Evolutionary conservation across 2,329 filamentous ascomycete genomes (phyloP), one percentile per base, ranked within the genome.

Genomic region (Beauveria medogensis): DNA sequence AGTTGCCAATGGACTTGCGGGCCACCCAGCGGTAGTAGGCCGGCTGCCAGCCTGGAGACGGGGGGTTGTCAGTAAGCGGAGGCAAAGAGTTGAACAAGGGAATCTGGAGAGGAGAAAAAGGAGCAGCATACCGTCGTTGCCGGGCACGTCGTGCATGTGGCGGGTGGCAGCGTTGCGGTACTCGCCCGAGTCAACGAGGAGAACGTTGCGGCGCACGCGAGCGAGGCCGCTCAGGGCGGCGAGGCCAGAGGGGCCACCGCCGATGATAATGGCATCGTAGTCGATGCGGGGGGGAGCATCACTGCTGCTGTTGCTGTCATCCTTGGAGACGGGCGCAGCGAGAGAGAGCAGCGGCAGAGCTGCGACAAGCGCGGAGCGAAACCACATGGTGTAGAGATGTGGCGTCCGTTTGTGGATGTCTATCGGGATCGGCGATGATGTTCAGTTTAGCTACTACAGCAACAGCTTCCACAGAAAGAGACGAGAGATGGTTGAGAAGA

Each of bases 61-160:
- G 18, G 0, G n/a, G 0, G 1, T 30, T 30, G 70, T 54, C 6
- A 47, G 51, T 22, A 6, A 14, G 10, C 24, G 28, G 20, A 28
- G 10, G 28, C 5, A 26, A n/a, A 20, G 6, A 9, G 7, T 46
- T 16, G 28, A 18, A 1, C 22, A 7, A 16, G 18, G 22, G 2
- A 22, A 26, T 20, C 4, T 9, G 14, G 14, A 12, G 34, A 16
- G 9, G 5, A 54, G 28, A 10, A 24, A 51, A 34, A 37, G 26
- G 8, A 20, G 26, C 26, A 18, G 51, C 68, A 64, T 67, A 84
- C 83, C 83, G 56, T 86, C 83, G 61, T 78, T 82, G 3, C 82
- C 83, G 28, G 85, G 73, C 0, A 86, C 80, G 67, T 86, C 84
- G 69, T 87, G 84, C 76, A 85, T 81, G 64, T 84, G 78, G 16